These are phyloP conservation scores for Hyphopichia khmerensis DNA, from an alignment of 1,139 yeast species.

Conservation along the genomic window DNA sequence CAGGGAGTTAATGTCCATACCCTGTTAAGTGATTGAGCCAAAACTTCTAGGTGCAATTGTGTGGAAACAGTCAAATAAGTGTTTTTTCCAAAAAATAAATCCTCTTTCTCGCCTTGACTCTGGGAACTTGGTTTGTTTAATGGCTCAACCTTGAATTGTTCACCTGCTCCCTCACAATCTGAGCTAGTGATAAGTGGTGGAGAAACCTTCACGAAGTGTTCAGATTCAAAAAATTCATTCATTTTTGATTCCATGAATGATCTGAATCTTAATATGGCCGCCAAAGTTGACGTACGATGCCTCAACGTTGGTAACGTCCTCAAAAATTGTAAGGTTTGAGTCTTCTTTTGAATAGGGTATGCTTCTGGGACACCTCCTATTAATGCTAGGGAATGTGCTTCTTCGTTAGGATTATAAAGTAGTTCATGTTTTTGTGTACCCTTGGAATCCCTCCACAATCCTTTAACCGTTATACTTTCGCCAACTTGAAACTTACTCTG, in stretches of 20 bases:
- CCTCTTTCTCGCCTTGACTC: slow-evolving; percentile 15
- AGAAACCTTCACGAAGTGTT: slow-evolving; percentile 66
- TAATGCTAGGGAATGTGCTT: slow-evolving; percentile 21
- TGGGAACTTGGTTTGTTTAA: slow-evolving; percentile 7
- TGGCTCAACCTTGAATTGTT: slow-evolving; percentile 59
- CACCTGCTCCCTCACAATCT: slow-evolving; percentile 99
- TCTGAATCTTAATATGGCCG: slow-evolving; percentile 69
- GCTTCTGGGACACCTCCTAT: slow-evolving; percentile 57
- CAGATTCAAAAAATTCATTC: slow-evolving; percentile 50
- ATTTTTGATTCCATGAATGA: slow-evolving; percentile 62
- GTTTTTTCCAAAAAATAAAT: slow-evolving; percentile 60
- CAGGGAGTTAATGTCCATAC: slow-evolving; percentile 94
- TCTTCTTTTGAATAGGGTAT: slow-evolving; percentile 85
- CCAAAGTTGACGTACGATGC: slow-evolving; percentile 66
- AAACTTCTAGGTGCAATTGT: slow-evolving; percentile 84
- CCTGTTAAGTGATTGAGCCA: slow-evolving; percentile 69
- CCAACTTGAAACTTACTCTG: slow-evolving; percentile 49
- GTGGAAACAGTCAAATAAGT: slow-evolving; percentile 86
- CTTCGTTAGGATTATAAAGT: slow-evolving; percentile 21
- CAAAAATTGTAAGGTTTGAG: slow-evolving; percentile 62
- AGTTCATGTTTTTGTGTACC: slow-evolving; percentile 37
- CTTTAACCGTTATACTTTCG: slow-evolving; percentile 36
- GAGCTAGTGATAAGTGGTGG: slow-evolving; percentile 88
- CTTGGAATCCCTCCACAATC: slow-evolving; percentile 31
- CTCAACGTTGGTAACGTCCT: slow-evolving; percentile 73